Evolutionary conservation across 805 yeast genomes (phyloP).

Genomic region (Gaillardinia entomophila): DNA sequence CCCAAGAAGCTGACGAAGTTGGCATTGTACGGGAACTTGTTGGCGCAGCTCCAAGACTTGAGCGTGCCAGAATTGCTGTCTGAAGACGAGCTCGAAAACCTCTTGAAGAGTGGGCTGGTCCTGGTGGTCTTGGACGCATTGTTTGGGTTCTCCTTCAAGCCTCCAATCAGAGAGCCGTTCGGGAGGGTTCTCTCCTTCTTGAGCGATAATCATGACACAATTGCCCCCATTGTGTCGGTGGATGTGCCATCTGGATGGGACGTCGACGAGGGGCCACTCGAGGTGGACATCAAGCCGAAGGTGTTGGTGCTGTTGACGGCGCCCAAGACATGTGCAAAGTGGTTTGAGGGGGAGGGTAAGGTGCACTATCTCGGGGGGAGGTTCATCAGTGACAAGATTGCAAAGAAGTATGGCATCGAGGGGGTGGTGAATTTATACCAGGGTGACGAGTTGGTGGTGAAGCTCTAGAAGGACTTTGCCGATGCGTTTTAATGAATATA

Average conservation of each 20-base stretch:
- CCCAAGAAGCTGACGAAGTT: slow-evolving; percentile 59
- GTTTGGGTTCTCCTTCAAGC: slow-evolving; percentile 90
- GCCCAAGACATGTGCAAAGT: slow-evolving; percentile 80
- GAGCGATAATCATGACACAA: slow-evolving; percentile 26
- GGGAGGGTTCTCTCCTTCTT: slow-evolving; percentile 31
- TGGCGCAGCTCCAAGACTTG: slow-evolving; percentile 61
- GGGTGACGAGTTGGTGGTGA: slow-evolving; percentile 32
- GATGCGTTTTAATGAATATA: no score
- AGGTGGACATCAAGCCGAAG: slow-evolving; percentile 48
- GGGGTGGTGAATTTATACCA: slow-evolving; percentile 27
- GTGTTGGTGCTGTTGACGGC: slow-evolving; percentile 83
- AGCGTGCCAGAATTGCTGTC: slow-evolving; percentile 51
- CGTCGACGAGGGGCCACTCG: slow-evolving; percentile 76
- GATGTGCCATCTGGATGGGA: slow-evolving; percentile 98
- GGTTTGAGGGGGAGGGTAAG: slow-evolving; percentile 33
- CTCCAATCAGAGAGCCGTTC: slow-evolving; percentile 82
- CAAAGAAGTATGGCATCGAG: slow-evolving; percentile 66
- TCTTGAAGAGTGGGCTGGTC: slow-evolving; percentile 1
- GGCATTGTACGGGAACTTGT: slow-evolving; percentile 53
- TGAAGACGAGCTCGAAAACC: slow-evolving; percentile 22
- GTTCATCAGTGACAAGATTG: slow-evolving; percentile 63
- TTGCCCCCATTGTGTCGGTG: slow-evolving; percentile 67
- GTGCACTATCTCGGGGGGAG: slow-evolving; percentile 87
- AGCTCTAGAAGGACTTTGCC: slow-evolving; percentile 11
- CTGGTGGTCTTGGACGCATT: slow-evolving; percentile 61